A percentile compares a stretch with the other conserved stretches of the same genome.
Conservation (phyloP, 2,329 filamentous ascomycete genomes). For the Alternaria conjuncta region DNA sequence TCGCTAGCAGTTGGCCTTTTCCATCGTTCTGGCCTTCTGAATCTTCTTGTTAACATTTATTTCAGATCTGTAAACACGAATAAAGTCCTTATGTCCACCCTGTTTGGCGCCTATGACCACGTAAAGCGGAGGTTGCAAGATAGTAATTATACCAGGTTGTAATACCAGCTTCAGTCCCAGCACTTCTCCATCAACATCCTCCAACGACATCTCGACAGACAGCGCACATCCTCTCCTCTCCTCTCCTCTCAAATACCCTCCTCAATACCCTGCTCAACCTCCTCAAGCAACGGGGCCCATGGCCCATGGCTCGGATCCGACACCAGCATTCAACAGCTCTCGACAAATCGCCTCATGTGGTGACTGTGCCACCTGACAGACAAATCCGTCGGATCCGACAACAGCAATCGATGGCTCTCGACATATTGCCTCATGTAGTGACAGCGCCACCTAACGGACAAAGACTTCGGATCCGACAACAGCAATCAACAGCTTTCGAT, state of each 20-base stretch:
- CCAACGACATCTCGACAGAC: not conserved
- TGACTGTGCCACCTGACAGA: too few relatives aligned
- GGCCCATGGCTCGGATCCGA: not conserved
- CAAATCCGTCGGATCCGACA: too few relatives aligned
- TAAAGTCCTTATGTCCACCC: not conserved
- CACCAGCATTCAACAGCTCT: not conserved
- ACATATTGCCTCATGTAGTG: too few relatives aligned
- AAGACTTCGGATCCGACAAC: too few relatives aligned
- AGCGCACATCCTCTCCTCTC: not conserved
- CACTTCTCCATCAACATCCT: not conserved
- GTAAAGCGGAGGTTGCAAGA: not conserved
- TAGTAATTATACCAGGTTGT: too few relatives aligned
- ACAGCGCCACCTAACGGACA: too few relatives aligned
- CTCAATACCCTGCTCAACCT: not conserved
- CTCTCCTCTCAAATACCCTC: too few relatives aligned
- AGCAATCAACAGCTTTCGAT: too few relatives aligned
- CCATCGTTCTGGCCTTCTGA: not conserved
- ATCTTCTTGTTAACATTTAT: not conserved
- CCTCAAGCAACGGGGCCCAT: not conserved
- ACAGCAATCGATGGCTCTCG: too few relatives aligned
- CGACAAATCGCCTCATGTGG: not conserved
- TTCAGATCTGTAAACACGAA: not conserved
- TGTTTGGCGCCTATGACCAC: not conserved
- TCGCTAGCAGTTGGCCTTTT: not conserved
- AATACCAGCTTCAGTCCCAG: not conserved